phyloP scores from a whole-genome alignment of 2,329 filamentous ascomycete genomes.

The Alternaria incomplexa region DNA sequence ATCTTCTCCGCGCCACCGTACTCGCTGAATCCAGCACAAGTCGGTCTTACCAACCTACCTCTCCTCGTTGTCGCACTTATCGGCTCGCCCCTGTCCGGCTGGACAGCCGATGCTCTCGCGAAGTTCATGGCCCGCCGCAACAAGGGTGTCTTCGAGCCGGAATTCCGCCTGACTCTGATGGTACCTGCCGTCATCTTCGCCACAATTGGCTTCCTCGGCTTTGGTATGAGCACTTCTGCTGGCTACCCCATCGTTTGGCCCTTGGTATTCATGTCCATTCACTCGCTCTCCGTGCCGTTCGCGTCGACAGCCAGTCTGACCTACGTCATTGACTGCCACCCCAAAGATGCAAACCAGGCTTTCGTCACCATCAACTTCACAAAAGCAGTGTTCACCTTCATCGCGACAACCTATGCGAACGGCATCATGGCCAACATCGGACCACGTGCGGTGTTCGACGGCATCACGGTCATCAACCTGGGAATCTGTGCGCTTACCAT shows the following conservation, averaged over 20 bases:
- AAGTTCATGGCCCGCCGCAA: conserved; percentile 76
- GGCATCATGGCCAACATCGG: conserved; percentile 67
- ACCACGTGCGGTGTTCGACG: conserved; percentile 70
- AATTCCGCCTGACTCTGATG: conserved; percentile 68
- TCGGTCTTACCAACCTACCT: conserved; percentile 77
- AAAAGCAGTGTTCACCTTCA: conserved; percentile 55
- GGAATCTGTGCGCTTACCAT: conserved; percentile 74
- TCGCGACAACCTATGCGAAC: conserved; percentile 80
- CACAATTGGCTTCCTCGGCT: conserved; percentile 51
- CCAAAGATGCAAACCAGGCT: conserved; percentile 48
- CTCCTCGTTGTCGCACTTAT: conserved; percentile 81
- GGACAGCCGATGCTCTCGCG: conserved; percentile 75
- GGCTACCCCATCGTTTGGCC: conserved; percentile 35
- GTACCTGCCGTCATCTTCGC: conserved; percentile 39
- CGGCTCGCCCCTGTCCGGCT: conserved; percentile 75
- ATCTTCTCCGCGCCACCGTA: conserved; percentile 82
- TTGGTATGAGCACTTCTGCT: conserved; percentile 45
- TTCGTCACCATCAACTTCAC: conserved; percentile 53
- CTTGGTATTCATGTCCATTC: conserved; percentile 46
- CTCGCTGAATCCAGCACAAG: conserved; percentile 80
- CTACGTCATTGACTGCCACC: conserved; percentile 52
- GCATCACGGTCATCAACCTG: conserved; percentile 76
- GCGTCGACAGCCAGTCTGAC: conserved; percentile 48
- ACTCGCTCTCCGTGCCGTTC: conserved; percentile 48
- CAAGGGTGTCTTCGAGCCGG: conserved; percentile 85